Conservation (phyloP, 2,329 filamentous ascomycete genomes). For the Simplicillium sp. region DNA sequence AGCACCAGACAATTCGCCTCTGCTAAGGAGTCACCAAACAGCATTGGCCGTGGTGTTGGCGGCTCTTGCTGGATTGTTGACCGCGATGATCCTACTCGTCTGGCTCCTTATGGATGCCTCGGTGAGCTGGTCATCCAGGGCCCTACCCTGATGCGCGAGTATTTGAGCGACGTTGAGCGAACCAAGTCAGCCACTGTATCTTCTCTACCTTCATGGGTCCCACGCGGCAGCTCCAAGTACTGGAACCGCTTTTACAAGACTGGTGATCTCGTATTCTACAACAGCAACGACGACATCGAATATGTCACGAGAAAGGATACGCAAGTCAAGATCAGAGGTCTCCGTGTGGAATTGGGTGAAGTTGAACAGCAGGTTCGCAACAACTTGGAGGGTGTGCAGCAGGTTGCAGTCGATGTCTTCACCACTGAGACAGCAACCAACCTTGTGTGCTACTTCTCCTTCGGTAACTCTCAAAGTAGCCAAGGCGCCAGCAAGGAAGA, state of each 20-base stretch:
- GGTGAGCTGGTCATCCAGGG: slow-evolving; percentile 13
- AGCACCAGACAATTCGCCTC: neutral
- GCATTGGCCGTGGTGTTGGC: slow-evolving; percentile 6
- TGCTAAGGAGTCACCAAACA: neutral
- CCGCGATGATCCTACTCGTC: slow-evolving; percentile 1
- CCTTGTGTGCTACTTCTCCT: neutral
- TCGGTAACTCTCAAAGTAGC: neutral
- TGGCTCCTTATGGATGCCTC: slow-evolving; percentile 7
- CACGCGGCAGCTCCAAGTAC: slow-evolving; percentile 2
- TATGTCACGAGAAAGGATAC: slow-evolving; percentile 41
- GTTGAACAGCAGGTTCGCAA: slow-evolving; percentile 8
- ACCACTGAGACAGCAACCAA: neutral
- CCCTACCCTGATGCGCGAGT: slow-evolving; percentile 9
- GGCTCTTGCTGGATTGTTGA: slow-evolving; percentile 4
- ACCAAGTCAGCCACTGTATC: slow-evolving; percentile 13
- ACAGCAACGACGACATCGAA: slow-evolving; percentile 23
- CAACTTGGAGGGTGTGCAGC: neutral
- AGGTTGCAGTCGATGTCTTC: neutral
- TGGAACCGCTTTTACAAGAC: slow-evolving; percentile 11
- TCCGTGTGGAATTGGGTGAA: slow-evolving; percentile 33
- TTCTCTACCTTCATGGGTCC: neutral
- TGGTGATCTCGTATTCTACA: slow-evolving; percentile 15
- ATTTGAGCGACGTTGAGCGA: slow-evolving; percentile 4
- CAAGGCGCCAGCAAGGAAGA: too few relatives aligned
- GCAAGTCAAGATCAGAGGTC: slow-evolving; percentile 48